Base-by-base conservation (phyloP, 257 asterid genomes). In the Ajuga chamaepitys region DNA sequence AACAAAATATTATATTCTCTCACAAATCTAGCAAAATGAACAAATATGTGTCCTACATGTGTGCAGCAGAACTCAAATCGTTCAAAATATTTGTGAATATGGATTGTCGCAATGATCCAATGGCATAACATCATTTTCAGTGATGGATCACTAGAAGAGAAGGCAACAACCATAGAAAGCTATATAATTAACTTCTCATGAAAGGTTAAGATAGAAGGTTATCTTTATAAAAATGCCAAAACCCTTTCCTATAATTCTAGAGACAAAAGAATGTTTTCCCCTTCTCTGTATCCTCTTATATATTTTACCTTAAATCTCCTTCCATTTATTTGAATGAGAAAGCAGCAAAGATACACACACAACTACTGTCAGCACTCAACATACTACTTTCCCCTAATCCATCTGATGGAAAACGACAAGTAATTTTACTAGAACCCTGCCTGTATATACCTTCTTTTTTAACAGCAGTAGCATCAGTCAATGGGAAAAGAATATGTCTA, bases 391-490 rank as follows among this genome's bases (percentile, higher is more conserved):
- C 72, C 21, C 65, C 65, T 18, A 62, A 56, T 21, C 67, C 53
- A 54, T 68, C 60, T 34, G 41, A 61, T 30, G 37, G n/a, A 48
- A 69, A 59, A 71, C 47, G 41, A 12, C 22, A 51, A 25, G 32
- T 4, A 5, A 66, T 41, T 40, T 14, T 20, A 55, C 55, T 62
- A 50, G 56, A 46, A 32, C 24, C 59, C 62, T 55, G 72, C 52
- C 71, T 22, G 54, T 41, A 45, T 50, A 32, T 16, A 21, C 55
- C 71, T 41, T 30, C 32, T 10, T 35, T 34, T 45, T 45, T 20
- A 65, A 55, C 48, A 60, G 56, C 7, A 72, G 25, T 8, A 38
- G 62, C 62, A 66, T 45, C 53, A 55, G 17, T 58, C 56, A 47
- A 63, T 18, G 25, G 28, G 54, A 58, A 48, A 51, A 22, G 17